These are phyloP conservation scores for Nothophaeocryptopus gaeumannii DNA, from an alignment of 2,329 filamentous ascomycete genomes.

Conservation along the genomic window DNA sequence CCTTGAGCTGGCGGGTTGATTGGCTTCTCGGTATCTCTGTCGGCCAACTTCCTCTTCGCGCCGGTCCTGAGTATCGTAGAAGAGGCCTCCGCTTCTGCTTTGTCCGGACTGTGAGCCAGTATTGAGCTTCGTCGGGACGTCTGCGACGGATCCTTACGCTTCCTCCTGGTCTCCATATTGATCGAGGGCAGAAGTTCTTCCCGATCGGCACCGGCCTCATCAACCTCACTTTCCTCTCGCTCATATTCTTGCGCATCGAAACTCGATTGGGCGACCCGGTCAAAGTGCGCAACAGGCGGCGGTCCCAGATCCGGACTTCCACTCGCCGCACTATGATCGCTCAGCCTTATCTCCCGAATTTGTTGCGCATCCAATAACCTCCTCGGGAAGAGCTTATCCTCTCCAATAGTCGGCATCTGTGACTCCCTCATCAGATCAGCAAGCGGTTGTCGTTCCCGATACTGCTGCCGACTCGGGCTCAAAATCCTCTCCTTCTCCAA, in stretches of 20 bases:
- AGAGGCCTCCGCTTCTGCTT: slow-evolving; percentile 35
- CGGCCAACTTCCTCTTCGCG: slow-evolving; percentile 57
- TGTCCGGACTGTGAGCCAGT: slow-evolving; percentile 40
- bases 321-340: slow-evolving; percentile 55
- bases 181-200: slow-evolving; percentile 40
- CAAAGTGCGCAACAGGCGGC: slow-evolving; percentile 54
- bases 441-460: slow-evolving; percentile 33
- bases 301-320: slow-evolving; percentile 63
- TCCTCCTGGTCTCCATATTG: slow-evolving; percentile 53
- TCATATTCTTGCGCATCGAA: slow-evolving; percentile 1
- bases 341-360: slow-evolving; percentile 50
- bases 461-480: slow-evolving; percentile 27
- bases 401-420: slow-evolving; percentile 64
- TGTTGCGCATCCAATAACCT: slow-evolving; percentile 63
- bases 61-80: slow-evolving; percentile 44
- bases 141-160: slow-evolving; percentile 49
- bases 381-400: slow-evolving; percentile 66
- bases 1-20: slow-evolving; percentile 35
- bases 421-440: slow-evolving; percentile 33
- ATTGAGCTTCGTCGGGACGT: slow-evolving; percentile 43
- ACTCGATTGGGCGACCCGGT: slow-evolving; percentile 25
- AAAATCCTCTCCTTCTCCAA: slow-evolving; percentile 19
- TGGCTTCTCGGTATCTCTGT: slow-evolving; percentile 50
- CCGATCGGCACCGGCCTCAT: slow-evolving; percentile 14
- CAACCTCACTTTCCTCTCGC: slow-evolving; percentile 18